Base-by-base conservation (phyloP, 2,329 filamentous ascomycete species). In the Amesomyces nigricolor region DNA sequence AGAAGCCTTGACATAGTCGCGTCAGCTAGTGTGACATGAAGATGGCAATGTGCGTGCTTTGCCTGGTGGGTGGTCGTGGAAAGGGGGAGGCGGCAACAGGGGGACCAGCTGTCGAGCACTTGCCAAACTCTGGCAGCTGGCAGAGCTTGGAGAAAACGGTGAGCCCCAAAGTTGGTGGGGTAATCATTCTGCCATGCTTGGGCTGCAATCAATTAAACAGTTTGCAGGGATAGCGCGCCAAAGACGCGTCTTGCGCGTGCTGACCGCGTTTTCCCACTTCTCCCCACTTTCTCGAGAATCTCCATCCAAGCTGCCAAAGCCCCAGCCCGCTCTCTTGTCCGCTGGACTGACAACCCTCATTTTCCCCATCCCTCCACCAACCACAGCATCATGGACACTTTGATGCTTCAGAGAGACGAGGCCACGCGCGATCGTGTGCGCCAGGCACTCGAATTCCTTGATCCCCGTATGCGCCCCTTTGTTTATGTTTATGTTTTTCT, bases 381-480 rank as follows among this genome's bases (percentile, higher is more conserved):
- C 40, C 29, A 54, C 54, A 57, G 56, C 70, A 73, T 58, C 61
- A 91, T 94, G 88, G 87, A 91, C 64, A 80, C 78, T 58, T 76
- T 83, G 63, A 83, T 87, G 75, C 82, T 95, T 66, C 83, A 55
- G 11, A 51, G 87, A 72, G 91, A 96, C 78, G 89, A 94, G 72
- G 89, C 87, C 62, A 85, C 87, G 65, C 82, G 84, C 65, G 86
- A 95, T 75, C 89, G 91, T 66, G 83, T 96, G 70, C 87, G 90
- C 65, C 83, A 87, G 61, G 91, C 90, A n/a, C 82, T 87, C 65
- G 91, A 96, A 71, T 96, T 97, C 68, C 83, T 97, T 43, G 92
- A 96, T 76, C 92, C 92, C 58, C 86, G 91, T 96, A 81, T 67
- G 86, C 39, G 14, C 16, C 2, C 11, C 11, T 37, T 51, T 60